A percentile compares a stretch with the other conserved stretches of the same genome.
phyloP scores from a whole-genome alignment of 106 monocot species.

The Platanthera zijinensis region DNA sequence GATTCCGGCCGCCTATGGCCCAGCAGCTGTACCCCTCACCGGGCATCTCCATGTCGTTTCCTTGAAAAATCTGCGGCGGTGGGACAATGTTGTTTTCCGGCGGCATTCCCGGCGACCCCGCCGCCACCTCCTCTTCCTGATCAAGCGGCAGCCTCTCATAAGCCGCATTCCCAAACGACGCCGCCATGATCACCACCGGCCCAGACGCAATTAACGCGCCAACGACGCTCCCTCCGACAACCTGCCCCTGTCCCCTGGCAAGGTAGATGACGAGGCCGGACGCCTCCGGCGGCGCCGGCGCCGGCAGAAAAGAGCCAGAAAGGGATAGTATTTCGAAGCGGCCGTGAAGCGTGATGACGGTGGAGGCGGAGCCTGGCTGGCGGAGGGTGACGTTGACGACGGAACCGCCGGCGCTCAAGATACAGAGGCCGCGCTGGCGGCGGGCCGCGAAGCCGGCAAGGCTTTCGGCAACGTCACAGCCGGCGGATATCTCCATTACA shows the following conservation, averaged over 20 bases:
- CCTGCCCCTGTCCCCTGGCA: too few species aligned
- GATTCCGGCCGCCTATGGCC: too few species aligned
- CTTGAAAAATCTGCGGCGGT: too few species aligned
- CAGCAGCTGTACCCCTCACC: too few species aligned
- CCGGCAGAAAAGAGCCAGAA: neutral
- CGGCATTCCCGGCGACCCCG: too few species aligned
- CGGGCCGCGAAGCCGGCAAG: neutral
- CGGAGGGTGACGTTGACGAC: slow-evolving; percentile 3
- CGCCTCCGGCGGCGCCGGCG: neutral
- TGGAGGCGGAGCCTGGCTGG: neutral
- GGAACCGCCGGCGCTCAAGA: neutral
- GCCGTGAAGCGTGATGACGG: neutral
- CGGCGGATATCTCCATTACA: too few species aligned
- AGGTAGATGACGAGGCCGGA: neutral
- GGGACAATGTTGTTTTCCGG: too few species aligned
- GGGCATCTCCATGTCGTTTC: too few species aligned
- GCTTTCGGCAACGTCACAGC: too few species aligned
- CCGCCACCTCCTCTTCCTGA: neutral
- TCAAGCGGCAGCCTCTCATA: neutral
- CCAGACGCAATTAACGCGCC: neutral
- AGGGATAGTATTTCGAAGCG: neutral
- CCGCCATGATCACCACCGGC: neutral
- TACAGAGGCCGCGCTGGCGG: neutral
- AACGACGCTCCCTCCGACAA: too few species aligned
- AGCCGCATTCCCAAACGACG: slow-evolving; percentile 2